Base-by-base conservation (phyloP, 1,284 basidiomycete species). In the Cutaneotrichosporon sp. region DNA sequence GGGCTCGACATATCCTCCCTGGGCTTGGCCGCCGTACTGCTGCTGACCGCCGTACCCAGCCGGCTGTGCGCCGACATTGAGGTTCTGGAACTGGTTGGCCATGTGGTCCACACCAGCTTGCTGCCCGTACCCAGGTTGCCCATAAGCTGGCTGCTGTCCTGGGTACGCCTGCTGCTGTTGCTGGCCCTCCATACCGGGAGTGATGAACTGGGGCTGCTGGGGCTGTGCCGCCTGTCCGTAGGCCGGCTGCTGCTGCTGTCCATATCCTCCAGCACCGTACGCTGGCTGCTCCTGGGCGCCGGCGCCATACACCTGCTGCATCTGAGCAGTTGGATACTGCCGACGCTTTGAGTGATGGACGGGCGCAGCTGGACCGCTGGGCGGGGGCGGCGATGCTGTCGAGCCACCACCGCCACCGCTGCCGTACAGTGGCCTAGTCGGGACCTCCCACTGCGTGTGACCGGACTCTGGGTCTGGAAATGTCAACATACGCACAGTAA, bases 241-340 rank as follows among this genome's bases (percentile, higher is more conserved):
- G 16, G 25, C 43, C 62, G 52, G 46, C 49, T 54, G 58, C 76
- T 52, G 76, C 76, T 46, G 52, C 39, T 59, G 52, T 16, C 51
- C 52, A 12, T 26, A 39, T 14, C 37, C 39, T 11, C 53, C 44
- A 12, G 25, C 55, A 20, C 38, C 35, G 41, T 41, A 47, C 72
- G 71, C 25, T 67, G 66, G 31, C 59, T 47, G 62, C 61, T 32
- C 52, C 54, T 29, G 49, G 8, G 27, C 17, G 14, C 22, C 70
- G 22, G 51, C 60, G 29, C 86, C 85, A 73, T 92, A 92, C 3
- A 82, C 86, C 67, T 91, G 87, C 3, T 88, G 67, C 50, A 74
- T 89, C 74, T 92, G 88, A 11, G 87, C 88, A 6, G 87, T 83
- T 44, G 91, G 90, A 74, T 94, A 94, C 73, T 92, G 89, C 46